phyloP scores from a whole-genome alignment of 257 asterid genomes.

The Solanum gracilifrons region DNA sequence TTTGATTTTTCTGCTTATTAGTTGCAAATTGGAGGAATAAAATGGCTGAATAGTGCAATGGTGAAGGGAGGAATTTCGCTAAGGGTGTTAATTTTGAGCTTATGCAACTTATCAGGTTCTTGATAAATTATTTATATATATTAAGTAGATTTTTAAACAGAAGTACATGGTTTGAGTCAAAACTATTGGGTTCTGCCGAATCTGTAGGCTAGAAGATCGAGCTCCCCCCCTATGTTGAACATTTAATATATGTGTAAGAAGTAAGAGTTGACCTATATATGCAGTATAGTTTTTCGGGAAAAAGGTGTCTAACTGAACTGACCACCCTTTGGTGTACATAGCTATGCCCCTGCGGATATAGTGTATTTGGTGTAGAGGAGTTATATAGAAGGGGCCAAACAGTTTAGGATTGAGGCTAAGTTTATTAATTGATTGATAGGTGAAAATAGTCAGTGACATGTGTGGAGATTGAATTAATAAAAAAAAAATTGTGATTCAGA shows the following conservation, averaged over 20 bases:
- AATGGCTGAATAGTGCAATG: not conserved
- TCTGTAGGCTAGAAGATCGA: not conserved
- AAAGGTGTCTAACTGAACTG: not conserved
- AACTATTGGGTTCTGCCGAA: not conserved
- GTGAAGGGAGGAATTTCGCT: not conserved
- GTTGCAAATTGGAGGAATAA: not conserved
- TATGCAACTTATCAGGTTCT: not conserved
- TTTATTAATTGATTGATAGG: not conserved
- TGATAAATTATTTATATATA: not conserved
- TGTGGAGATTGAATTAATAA: not conserved
- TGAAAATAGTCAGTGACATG: not conserved
- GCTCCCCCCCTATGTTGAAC: not conserved
- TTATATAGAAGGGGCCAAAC: not conserved
- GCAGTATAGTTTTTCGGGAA: not conserved
- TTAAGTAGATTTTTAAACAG: not conserved
- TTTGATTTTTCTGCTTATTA: not conserved
- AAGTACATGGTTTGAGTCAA: not conserved
- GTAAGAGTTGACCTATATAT: not conserved
- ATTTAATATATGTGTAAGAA: not conserved
- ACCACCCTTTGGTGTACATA: not conserved
- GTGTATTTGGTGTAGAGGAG: not conserved
- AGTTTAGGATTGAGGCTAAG: not conserved
- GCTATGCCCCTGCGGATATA: not conserved
- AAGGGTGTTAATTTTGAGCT: not conserved
- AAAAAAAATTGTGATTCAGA: not conserved